phyloP scores from a whole-genome alignment of 257 asterid species.

The Solanum pimpinellifolium region DNA sequence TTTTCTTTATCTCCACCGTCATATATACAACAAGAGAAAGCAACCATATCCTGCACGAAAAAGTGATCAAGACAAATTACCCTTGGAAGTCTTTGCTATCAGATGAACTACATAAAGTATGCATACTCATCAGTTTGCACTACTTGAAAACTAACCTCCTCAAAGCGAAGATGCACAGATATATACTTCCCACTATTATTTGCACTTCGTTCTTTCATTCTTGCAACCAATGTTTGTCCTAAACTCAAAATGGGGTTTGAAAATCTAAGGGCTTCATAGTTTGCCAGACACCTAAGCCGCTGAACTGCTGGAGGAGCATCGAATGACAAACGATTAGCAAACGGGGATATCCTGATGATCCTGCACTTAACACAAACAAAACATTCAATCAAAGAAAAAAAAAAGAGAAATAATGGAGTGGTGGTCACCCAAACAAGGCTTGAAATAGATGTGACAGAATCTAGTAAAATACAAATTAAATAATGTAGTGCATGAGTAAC shows the following conservation, averaged over 20 bases:
- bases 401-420: neutral
- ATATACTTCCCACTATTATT: slow-evolving; percentile 82
- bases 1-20: slow-evolving; percentile 86
- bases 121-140: neutral
- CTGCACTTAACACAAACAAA: slow-evolving; percentile 19
- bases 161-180: slow-evolving; percentile 98
- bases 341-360: slow-evolving; percentile 82
- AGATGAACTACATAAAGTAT: neutral
- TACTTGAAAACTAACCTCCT: slow-evolving; percentile 66
- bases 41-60: slow-evolving; percentile 89
- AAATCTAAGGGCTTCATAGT: slow-evolving; percentile 85
- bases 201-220: slow-evolving; percentile 79
- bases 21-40: slow-evolving; percentile 94
- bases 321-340: slow-evolving; percentile 84
- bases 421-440: neutral
- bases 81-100: neutral
- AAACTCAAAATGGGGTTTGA: slow-evolving; percentile 56
- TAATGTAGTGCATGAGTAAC: neutral
- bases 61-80: slow-evolving; percentile 2
- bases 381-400: neutral
- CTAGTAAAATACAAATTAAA: neutral
- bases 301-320: slow-evolving; percentile 90
- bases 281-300: slow-evolving; percentile 84
- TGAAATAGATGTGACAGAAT: neutral
- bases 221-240: slow-evolving; percentile 63